Conservation (phyloP, 345 rosid genomes). For the Sapria himalayana region DNA sequence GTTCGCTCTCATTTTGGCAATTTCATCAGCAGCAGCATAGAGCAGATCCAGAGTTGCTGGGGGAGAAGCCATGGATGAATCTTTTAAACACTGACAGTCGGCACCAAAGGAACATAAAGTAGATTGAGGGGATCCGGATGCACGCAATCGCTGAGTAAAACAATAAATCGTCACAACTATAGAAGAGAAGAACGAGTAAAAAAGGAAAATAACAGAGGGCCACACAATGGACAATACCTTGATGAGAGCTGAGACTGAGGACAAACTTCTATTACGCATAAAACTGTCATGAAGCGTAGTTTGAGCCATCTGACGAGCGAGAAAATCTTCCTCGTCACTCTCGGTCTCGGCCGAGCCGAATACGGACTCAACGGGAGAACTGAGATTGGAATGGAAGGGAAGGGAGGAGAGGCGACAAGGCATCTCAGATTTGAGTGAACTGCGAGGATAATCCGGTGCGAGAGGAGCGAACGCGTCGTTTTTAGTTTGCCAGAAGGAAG, state of each 20-base stretch:
- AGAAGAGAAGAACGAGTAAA: background rate
- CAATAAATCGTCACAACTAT: background rate
- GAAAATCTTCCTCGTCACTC: slow-evolving; percentile 33
- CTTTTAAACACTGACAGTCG: slow-evolving; percentile 18
- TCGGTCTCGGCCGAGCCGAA: slow-evolving; percentile 34
- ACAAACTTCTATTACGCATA: slow-evolving; percentile 8
- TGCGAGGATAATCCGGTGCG: slow-evolving; percentile 9
- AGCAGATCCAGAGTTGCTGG: slow-evolving; percentile 45
- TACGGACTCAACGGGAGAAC: slow-evolving; percentile 41
- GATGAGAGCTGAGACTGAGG: background rate
- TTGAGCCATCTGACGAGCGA: slow-evolving; percentile 20
- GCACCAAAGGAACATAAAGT: slow-evolving; percentile 18
- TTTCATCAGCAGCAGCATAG: slow-evolving; percentile 34
- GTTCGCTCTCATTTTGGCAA: slow-evolving; percentile 18
- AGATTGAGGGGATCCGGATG: slow-evolving; percentile 44
- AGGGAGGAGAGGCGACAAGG: slow-evolving; percentile 30
- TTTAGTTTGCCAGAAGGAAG: background rate
- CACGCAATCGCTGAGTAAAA: slow-evolving; percentile 14
- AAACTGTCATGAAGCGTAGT: slow-evolving; percentile 23
- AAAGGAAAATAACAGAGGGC: background rate
- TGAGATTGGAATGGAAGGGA: slow-evolving; percentile 20
- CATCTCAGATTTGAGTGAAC: slow-evolving; percentile 30
- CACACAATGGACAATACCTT: slow-evolving; percentile 16
- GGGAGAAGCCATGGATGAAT: slow-evolving; percentile 20
- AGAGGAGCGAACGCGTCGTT: slow-evolving; percentile 4